These are phyloP conservation scores for Balansia obtecta DNA, from an alignment of 2,329 filamentous ascomycete species.

Conservation along the genomic window DNA sequence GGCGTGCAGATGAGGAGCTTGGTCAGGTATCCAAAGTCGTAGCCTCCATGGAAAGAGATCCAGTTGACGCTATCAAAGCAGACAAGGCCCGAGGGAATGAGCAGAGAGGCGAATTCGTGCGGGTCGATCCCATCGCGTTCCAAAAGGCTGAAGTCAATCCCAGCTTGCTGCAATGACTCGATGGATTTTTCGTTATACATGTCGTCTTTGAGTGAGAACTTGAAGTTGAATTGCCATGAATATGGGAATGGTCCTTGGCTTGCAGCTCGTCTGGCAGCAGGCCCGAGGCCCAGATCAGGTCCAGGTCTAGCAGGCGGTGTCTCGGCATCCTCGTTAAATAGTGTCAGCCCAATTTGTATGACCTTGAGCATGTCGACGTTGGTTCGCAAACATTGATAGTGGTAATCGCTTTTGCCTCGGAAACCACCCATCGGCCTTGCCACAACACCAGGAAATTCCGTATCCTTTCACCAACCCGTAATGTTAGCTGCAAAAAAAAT, in stretches of 20 bases:
- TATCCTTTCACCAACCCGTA: conserved; percentile 52
- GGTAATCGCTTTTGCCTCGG: conserved; percentile 90
- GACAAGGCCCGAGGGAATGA: conserved; percentile 86
- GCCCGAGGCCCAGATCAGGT: conserved; percentile 26
- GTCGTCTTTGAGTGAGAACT: conserved; percentile 85
- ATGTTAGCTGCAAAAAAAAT: conserved; percentile 5
- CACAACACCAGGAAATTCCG: conserved; percentile 96
- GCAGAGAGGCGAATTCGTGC: conserved; percentile 71
- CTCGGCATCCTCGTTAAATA: conserved; percentile 86
- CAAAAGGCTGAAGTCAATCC: conserved; percentile 81
- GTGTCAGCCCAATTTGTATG: conserved; percentile 88
- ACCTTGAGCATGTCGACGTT: conserved; percentile 97
- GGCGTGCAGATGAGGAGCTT: conserved; percentile 79
- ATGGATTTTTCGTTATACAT: conserved; percentile 98
- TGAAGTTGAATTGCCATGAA: conserved; percentile 99
- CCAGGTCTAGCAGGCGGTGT: conserved; percentile 60
- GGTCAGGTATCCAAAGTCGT: conserved; percentile 95
- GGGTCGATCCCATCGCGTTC: conserved; percentile 86
- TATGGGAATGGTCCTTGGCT: conserved; percentile 53
- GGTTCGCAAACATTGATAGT: conserved; percentile 93
- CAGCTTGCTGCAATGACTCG: conserved; percentile 76
- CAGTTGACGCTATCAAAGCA: conserved; percentile 81
- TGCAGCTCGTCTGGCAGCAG: conserved; percentile 26
- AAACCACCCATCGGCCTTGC: conserved; percentile 92
- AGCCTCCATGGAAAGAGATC: conserved; percentile 96